Evolutionary conservation across 1,284 basidiomycete species (phyloP), one percentile per base, ranked within the genome.

Genomic region (Cryptococcus sp.): DNA sequence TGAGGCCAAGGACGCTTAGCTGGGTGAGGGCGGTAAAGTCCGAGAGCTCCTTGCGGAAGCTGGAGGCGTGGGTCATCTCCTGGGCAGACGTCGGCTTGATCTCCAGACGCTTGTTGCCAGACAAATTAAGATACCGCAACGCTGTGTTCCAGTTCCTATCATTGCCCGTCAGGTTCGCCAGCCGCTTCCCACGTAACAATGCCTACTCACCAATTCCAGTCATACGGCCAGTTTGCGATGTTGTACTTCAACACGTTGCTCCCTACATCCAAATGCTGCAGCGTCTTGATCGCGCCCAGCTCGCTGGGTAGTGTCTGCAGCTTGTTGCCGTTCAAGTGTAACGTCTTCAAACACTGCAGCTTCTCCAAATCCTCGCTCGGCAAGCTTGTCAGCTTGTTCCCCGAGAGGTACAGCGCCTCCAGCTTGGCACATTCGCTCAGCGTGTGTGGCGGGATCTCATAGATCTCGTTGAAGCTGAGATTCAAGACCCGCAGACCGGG

Each of bases 161-260:
- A 12, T 35, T 39, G 12, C 23, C 18, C 21, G 42, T 53, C 46
- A 55, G 51, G 37, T 16, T 4, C 15, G n/a, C 36, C 21, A 28
- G 15, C 20, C 15, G 11, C 4, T 20, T 38, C 16, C 13, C 48
- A 37, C 9, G 7, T 49, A 18, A 23, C 18, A 3, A 20, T 23
- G 35, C 16, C 40, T 23, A 78, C 82, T 53, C 63, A 93, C 96
- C 96, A 99, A 76, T 99, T 98, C 95, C 95, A 98, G 78, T 99
- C 96, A 77, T 95, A 99, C 70, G 95, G 91, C 88, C 88, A 95
- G 71, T 98, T 99, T 68, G 92, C 89, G 65, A 98, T 94, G 73
- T 98, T 99, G 79, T 98, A 98, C 82, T 91, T 94, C 77, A 99
- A 82, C 52, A 86, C 78, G 73, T 99, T 99, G 75, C 88, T 94